Conservation (phyloP, 345 rosid genomes). For the Eucalyptus curtisii region DNA sequence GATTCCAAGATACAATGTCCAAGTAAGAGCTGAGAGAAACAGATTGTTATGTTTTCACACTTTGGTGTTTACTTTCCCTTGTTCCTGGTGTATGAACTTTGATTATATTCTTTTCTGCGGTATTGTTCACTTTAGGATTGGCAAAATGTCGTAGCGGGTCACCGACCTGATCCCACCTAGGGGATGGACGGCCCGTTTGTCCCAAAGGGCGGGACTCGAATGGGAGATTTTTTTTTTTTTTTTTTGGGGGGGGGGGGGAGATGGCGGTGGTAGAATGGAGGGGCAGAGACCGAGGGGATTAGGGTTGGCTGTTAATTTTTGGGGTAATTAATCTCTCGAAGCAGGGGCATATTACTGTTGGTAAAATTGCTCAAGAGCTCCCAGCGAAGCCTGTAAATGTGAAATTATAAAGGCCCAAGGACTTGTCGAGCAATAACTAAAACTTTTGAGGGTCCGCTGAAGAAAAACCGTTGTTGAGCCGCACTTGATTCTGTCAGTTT, state of each 20-base stretch:
- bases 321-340: background rate
- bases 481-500: background rate
- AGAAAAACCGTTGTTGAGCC: background rate
- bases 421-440: background rate
- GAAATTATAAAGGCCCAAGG: background rate
- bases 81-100: too few species aligned
- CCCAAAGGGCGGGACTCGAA: too few species aligned
- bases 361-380: background rate
- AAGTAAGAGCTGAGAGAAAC: constrained; percentile 4
- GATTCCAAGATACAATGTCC: constrained; percentile 46
- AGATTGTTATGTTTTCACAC: background rate
- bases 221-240: too few species aligned
- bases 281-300: too few species aligned
- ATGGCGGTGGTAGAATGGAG: too few species aligned
- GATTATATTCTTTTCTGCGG: too few species aligned
- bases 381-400: background rate
- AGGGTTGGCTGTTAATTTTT: too few species aligned
- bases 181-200: too few species aligned
- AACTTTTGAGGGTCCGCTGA: background rate
- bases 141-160: too few species aligned
- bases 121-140: too few species aligned
- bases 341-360: background rate
- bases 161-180: too few species aligned
- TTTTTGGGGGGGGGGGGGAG: too few species aligned
- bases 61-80: background rate